A percentile compares a stretch with the other conserved stretches of the same genome.
These are phyloP conservation scores for Pseudoturritis turrita DNA, from an alignment of 345 rosid species.

Conservation along the genomic window DNA sequence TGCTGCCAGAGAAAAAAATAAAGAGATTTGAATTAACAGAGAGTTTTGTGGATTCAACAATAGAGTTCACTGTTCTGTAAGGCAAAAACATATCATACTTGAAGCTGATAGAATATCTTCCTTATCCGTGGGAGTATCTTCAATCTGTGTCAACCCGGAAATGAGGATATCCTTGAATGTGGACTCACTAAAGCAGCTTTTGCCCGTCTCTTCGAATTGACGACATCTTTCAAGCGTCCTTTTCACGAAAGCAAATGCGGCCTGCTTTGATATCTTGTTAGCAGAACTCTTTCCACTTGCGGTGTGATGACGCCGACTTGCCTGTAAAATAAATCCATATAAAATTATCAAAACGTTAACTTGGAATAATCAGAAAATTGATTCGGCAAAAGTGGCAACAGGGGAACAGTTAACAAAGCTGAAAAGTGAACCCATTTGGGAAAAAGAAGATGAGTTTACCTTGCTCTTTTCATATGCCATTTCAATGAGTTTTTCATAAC, in stretches of 20 bases:
- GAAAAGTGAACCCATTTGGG: not conserved
- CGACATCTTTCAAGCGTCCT: constrained; percentile 65
- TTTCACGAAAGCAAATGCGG: constrained; percentile 74
- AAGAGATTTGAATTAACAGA: constrained; percentile 7
- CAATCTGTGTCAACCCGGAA: constrained; percentile 37
- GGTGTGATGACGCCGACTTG: constrained; percentile 56
- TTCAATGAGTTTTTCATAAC: constrained; percentile 68
- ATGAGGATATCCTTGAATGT: constrained; percentile 57
- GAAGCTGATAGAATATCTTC: constrained; percentile 40
- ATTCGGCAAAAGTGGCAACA: not conserved
- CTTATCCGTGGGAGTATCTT: constrained; percentile 39
- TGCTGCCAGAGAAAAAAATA: constrained; percentile 45
- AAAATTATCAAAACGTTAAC: constrained; percentile 13
- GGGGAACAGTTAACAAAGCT: not conserved
- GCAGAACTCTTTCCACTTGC: constrained; percentile 71
- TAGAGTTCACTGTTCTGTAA: not conserved
- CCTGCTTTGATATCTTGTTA: constrained; percentile 80
- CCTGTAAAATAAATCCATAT: constrained; percentile 36
- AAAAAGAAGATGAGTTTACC: constrained; percentile 41
- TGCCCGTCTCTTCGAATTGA: constrained; percentile 74
- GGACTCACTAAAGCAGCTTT: constrained; percentile 83
- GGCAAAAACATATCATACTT: constrained; percentile 15
- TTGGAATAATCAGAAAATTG: not conserved
- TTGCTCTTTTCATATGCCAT: constrained; percentile 85
- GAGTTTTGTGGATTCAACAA: not conserved